A percentile compares a stretch with the other conserved stretches of the same genome.
Conservation (phyloP, 2,329 filamentous ascomycete species). For the Zymoseptoria pseudotritici region DNA sequence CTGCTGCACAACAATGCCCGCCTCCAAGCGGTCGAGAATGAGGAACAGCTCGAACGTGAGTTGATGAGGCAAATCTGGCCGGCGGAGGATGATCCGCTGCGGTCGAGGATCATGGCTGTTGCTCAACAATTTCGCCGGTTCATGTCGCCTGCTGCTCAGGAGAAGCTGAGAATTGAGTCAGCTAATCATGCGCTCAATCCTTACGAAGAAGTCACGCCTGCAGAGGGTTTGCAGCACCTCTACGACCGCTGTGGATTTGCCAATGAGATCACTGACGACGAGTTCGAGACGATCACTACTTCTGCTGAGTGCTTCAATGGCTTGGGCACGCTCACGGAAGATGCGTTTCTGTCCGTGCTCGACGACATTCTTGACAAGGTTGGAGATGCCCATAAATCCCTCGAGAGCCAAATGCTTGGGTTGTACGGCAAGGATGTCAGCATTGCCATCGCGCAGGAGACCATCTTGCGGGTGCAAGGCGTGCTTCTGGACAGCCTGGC, state of each 20-base stretch:
- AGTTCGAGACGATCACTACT: conserved; percentile 62
- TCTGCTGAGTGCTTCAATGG: conserved; percentile 59
- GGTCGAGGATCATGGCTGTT: conserved; percentile 16
- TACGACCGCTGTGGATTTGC: conserved; percentile 73
- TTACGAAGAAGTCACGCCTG: conserved; percentile 35
- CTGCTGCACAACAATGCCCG: conserved; percentile 60
- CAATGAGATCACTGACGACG: conserved; percentile 73
- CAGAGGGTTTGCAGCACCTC: conserved; percentile 67
- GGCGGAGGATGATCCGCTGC: conserved; percentile 19
- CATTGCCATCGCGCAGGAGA: conserved; percentile 72
- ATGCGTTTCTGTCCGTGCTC: conserved; percentile 46
- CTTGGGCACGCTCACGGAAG: conserved; percentile 43
- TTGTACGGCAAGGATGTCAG: conserved; percentile 69
- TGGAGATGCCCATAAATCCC: conserved; percentile 30
- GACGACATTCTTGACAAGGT: conserved; percentile 38
- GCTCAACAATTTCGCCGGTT: conserved; percentile 12
- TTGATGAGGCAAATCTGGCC: conserved; percentile 29
- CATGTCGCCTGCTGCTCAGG: conserved; percentile 11
- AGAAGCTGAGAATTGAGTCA: conserved; percentile 9
- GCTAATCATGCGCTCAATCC: conserved; percentile 10
- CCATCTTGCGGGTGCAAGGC: conserved; percentile 62
- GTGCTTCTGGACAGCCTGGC: conserved; percentile 76
- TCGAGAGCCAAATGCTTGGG: conserved; percentile 49
- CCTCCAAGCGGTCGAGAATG: conserved; percentile 7
- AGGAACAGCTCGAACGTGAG: conserved; percentile 1